phyloP scores from a whole-genome alignment of 208 protist genomes.

The Phytomonas francai region DNA sequence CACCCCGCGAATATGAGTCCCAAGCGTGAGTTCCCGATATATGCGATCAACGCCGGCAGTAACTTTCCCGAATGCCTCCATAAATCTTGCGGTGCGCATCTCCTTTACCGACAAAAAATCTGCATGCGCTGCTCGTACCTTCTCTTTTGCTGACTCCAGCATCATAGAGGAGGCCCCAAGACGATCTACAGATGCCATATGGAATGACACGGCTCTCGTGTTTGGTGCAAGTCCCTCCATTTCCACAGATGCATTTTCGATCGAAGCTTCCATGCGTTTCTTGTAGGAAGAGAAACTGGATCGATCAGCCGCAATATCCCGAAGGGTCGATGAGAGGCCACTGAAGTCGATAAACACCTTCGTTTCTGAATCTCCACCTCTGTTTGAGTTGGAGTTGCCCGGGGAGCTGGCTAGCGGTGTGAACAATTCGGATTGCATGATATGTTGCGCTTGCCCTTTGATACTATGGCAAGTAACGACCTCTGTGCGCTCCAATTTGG shows the following conservation, averaged over 20 bases:
- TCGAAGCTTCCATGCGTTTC: slow-evolving; percentile 36
- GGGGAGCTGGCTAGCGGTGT: background rate
- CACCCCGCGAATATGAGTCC: slow-evolving; percentile 48
- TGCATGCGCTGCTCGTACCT: slow-evolving; percentile 57
- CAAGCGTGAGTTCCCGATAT: slow-evolving; percentile 95
- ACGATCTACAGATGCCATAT: slow-evolving; percentile 54
- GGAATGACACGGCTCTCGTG: slow-evolving; percentile 60
- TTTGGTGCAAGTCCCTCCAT: slow-evolving; percentile 82
- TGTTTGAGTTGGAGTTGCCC: slow-evolving; percentile 3
- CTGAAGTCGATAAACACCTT: slow-evolving; percentile 69
- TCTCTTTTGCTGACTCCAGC: slow-evolving; percentile 68
- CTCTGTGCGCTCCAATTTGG: background rate
- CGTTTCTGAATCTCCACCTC: slow-evolving; percentile 10
- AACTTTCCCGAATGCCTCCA: slow-evolving; percentile 91
- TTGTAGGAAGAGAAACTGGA: slow-evolving; percentile 50
- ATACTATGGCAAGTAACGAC: background rate
- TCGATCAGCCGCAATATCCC: slow-evolving; percentile 30
- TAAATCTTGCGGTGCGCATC: slow-evolving; percentile 86
- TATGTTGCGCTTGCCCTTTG: slow-evolving; percentile 10
- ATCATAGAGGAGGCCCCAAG: slow-evolving; percentile 63
- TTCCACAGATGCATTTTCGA: slow-evolving; percentile 49
- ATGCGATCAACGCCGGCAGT: slow-evolving; percentile 82
- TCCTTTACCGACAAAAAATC: slow-evolving; percentile 86
- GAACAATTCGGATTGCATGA: slow-evolving; percentile 4
- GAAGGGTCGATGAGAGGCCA: slow-evolving; percentile 39